Evolutionary conservation across 352 stramenopile genomes (phyloP), one percentile per base, ranked within the genome.

Genomic region (Phytophthora syringae): DNA sequence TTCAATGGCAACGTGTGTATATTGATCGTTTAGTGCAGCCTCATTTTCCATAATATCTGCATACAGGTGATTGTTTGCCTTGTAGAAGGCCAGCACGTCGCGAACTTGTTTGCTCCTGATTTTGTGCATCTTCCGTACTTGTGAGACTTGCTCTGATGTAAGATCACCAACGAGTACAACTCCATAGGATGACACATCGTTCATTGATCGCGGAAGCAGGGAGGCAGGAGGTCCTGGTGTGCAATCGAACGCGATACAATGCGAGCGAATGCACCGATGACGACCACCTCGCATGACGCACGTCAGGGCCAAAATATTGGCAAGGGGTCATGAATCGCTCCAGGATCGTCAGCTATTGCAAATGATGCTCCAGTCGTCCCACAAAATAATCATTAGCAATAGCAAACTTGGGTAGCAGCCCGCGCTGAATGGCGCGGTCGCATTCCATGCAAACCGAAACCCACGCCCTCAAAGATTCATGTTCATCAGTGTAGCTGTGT

Each of bases 381-480:
- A 53, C 20, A 22, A 47, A 47, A 47, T 53, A 48, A 9, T 42
- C 42, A 42, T 61, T 61, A 12, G 4, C 28, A 18, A 61, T 44
- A 2, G 53, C 40, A 47, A 61, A 53, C 13, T 61, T 61, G 1
- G 53, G 53, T 3, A 61, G n/a, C 53, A 47, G 21, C 0, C 42
- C 15, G 7, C 12, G 28, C 27, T 24, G 20, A 52, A 53, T 52
- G 27, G 9, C n/a, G n/a, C n/a, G n/a, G n/a, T n/a, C n/a, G n/a
- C n/a, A n/a, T n/a, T n/a, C n/a, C n/a, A n/a, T n/a, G n/a, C n/a
- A n/a, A n/a, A n/a, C n/a, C n/a, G n/a, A n/a, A n/a, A n/a, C n/a
- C n/a, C n/a, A n/a, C n/a, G n/a, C n/a, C n/a, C n/a, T n/a, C n/a
- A n/a, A n/a, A n/a, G n/a, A n/a, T n/a, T n/a, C n/a, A n/a, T n/a